Percentiles rank a stretch among this genome's conserved stretches.
These are phyloP conservation scores for Triangularia verruculosa DNA, from an alignment of 2,329 filamentous ascomycete genomes.

Conservation along the genomic window DNA sequence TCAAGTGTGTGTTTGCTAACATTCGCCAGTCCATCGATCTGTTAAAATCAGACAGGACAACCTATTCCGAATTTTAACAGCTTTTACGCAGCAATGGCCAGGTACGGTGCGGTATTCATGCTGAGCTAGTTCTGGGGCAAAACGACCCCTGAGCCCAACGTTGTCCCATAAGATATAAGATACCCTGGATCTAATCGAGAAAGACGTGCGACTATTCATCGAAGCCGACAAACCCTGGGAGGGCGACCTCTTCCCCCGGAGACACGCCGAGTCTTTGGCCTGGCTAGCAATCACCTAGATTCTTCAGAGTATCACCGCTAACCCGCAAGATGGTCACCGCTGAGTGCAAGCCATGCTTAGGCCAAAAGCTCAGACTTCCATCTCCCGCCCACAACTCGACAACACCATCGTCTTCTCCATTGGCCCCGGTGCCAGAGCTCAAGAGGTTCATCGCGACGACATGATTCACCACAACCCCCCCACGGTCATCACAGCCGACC, in stretches of 20 bases:
- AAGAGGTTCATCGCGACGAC: constrained; percentile 31
- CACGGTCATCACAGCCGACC: constrained; percentile 13
- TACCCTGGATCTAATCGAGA: constrained; percentile 17
- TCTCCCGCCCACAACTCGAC: constrained; percentile 28
- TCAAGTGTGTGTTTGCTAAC: not conserved
- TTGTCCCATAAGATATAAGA: constrained; percentile 17
- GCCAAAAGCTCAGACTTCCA: constrained; percentile 6
- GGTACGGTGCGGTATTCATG: not conserved
- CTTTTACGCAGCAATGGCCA: not conserved
- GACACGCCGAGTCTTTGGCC: constrained; percentile 28
- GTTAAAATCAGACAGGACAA: not conserved
- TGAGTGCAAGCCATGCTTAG: not conserved
- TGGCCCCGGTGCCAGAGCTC: constrained; percentile 22
- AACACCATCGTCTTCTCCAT: constrained; percentile 32
- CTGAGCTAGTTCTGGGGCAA: not conserved
- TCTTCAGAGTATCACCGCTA: constrained; percentile 20
- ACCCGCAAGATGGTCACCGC: constrained; percentile 14
- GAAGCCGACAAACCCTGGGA: constrained; percentile 26
- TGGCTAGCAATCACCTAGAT: constrained; percentile 26
- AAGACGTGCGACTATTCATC: constrained; percentile 27
- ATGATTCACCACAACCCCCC: constrained; percentile 25
- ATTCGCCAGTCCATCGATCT: not conserved
- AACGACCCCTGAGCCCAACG: constrained; percentile 7
- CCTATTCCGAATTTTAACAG: not conserved
- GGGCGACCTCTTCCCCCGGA: constrained; percentile 29